Conservation (phyloP, 2,329 filamentous ascomycete genomes). For the Aspergillaceae sp. region DNA sequence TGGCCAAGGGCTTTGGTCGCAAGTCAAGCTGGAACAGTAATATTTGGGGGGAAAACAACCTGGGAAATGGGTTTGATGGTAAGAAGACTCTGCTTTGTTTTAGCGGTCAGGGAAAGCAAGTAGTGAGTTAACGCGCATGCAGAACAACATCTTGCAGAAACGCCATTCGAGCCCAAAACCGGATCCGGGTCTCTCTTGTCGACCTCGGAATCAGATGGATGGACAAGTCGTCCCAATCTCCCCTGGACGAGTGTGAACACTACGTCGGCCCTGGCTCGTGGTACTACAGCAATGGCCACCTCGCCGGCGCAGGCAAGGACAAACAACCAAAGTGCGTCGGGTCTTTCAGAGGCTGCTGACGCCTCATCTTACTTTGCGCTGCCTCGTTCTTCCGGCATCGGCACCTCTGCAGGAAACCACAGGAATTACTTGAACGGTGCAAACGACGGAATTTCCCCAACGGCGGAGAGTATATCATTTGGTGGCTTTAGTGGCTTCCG, state of each 20-base stretch:
- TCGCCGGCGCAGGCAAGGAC: conserved; percentile 53
- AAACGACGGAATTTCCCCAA: conserved; percentile 26
- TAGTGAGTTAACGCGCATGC: neutral
- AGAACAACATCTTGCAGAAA: conserved; percentile 23
- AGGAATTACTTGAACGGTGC: conserved; percentile 26
- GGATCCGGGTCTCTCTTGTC: conserved; percentile 62
- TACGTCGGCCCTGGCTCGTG: conserved; percentile 37
- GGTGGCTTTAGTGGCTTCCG: conserved; percentile 23
- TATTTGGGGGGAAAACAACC: conserved; percentile 46
- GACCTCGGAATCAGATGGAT: conserved; percentile 60
- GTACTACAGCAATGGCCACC: conserved; percentile 42
- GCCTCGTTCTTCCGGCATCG: conserved; percentile 38
- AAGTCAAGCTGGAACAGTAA: conserved; percentile 39
- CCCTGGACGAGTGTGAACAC: conserved; percentile 52
- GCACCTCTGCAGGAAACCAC: conserved; percentile 19
- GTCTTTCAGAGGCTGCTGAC: conserved; percentile 37
- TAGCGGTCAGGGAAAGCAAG: no score
- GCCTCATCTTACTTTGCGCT: conserved; percentile 41
- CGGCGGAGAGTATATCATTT: conserved; percentile 25
- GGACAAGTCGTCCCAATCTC: conserved; percentile 44
- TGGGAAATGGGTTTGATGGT: conserved; percentile 40
- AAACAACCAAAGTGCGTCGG: conserved; percentile 33
- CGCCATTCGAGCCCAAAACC: conserved; percentile 47
- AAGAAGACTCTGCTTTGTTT: conserved; percentile 4
- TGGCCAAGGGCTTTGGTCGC: conserved; percentile 38